Conservation (phyloP, 345 rosid genomes). For the Boechera stricta region DNA sequence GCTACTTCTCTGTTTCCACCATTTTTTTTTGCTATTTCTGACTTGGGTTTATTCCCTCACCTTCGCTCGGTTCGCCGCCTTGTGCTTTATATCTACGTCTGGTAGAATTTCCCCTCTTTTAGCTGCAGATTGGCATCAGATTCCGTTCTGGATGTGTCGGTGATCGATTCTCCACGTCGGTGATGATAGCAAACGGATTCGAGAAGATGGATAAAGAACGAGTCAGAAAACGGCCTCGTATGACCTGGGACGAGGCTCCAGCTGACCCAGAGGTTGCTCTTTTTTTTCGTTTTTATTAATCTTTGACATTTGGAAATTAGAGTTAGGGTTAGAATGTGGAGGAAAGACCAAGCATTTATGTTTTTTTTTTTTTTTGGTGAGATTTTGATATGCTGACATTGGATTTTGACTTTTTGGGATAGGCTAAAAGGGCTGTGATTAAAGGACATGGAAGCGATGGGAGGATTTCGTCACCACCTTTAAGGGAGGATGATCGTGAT, state of each 20-base stretch:
- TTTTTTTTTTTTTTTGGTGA: background rate
- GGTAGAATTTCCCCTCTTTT: conserved; percentile 30
- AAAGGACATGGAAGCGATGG: conserved; percentile 45
- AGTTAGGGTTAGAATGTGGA: conserved; percentile 30
- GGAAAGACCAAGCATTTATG: conserved; percentile 5
- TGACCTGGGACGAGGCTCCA: conserved; percentile 71
- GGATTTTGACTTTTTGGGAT: background rate
- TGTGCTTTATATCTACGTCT: background rate
- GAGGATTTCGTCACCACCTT: conserved; percentile 58
- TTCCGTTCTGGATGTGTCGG: conserved; percentile 13
- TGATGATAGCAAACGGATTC: conserved; percentile 37
- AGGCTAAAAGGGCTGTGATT: conserved; percentile 54
- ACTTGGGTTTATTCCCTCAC: no score
- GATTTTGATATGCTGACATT: conserved; percentile 41
- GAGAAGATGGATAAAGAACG: conserved; percentile 59
- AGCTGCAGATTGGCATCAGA: conserved; percentile 37
- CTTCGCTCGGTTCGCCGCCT: conserved; percentile 15
- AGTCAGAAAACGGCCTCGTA: conserved; percentile 67
- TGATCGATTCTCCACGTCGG: conserved; percentile 27
- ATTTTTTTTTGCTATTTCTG: background rate
- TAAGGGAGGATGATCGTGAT: conserved; percentile 69
- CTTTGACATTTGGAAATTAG: conserved; percentile 1
- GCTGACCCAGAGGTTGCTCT: conserved; percentile 60
- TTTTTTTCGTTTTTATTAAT: background rate
- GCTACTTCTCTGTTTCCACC: conserved; percentile 20